Evolutionary conservation across 768 basidiomycete genomes (phyloP).

Genomic region (Nevesoporus exiguus): DNA sequence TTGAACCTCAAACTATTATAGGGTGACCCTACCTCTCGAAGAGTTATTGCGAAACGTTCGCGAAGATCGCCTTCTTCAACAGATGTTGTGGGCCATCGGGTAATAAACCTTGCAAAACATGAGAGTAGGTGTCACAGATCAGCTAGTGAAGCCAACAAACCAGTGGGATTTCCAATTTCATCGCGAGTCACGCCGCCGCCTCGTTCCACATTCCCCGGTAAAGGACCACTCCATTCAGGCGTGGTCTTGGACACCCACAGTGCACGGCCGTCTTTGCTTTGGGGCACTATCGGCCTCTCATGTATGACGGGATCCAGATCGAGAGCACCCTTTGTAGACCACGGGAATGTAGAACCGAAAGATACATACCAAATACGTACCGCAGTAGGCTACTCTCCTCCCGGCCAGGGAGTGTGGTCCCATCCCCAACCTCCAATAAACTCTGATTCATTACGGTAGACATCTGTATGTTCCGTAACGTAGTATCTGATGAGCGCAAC

Average conservation of each 20-base stretch:
- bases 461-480: slow-evolving; percentile 55
- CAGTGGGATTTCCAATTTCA: slow-evolving; percentile 62
- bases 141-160: slow-evolving; percentile 34
- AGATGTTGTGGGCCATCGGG: slow-evolving; percentile 60
- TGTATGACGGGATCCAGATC: slow-evolving; percentile 55
- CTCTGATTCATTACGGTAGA: slow-evolving; percentile 30
- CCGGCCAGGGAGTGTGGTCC: slow-evolving; percentile 71
- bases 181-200: slow-evolving; percentile 79
- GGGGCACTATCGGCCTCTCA: slow-evolving; percentile 70
- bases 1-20: not conserved
- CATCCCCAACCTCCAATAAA: slow-evolving; percentile 79
- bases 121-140: slow-evolving; percentile 2
- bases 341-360: too few relatives aligned
- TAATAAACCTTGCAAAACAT: slow-evolving; percentile 51
- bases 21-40: slow-evolving; percentile 53
- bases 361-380: slow-evolving; percentile 38
- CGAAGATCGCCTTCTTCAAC: slow-evolving; percentile 62
- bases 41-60: slow-evolving; percentile 61
- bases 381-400: slow-evolving; percentile 59
- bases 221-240: slow-evolving; percentile 52
- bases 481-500: slow-evolving; percentile 42
- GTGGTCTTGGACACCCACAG: slow-evolving; percentile 76
- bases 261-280: slow-evolving; percentile 87
- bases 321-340: too few relatives aligned
- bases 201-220: slow-evolving; percentile 72